Evolutionary conservation across 192 early-diverging fungal species (phyloP).

Genomic region (Chytriomyces confervae): DNA sequence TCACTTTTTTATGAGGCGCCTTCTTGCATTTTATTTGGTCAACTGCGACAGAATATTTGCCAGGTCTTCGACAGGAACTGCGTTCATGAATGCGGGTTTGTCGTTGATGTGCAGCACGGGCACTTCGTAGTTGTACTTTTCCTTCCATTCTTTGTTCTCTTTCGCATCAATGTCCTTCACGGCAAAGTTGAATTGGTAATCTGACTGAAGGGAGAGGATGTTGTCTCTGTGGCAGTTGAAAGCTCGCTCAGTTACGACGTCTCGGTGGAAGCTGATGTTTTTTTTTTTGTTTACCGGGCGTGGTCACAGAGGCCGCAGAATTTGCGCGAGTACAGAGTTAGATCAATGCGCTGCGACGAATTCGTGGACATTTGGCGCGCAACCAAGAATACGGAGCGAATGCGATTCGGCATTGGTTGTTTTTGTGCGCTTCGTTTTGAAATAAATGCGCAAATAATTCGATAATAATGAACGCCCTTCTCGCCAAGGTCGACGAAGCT

Average conservation of each 20-base stretch:
- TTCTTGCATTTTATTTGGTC: conserved; percentile 6
- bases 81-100: conserved; percentile 39
- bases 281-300: conserved; percentile 36
- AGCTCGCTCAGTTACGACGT: neutral
- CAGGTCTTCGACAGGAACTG: conserved; percentile 11
- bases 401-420: no score
- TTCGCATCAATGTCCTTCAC: conserved; percentile 51
- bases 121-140: conserved; percentile 55
- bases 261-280: neutral
- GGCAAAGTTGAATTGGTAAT: conserved; percentile 34
- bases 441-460: no score
- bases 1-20: no score
- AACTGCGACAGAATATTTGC: neutral
- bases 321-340: conserved; percentile 46
- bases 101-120: conserved; percentile 54
- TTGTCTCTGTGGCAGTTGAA: conserved; percentile 19
- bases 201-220: neutral
- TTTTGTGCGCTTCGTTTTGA: no score
- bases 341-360: neutral
- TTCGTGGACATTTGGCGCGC: no score
- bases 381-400: no score
- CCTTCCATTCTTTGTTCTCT: conserved; percentile 44
- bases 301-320: conserved; percentile 59
- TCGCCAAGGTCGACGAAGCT: no score
- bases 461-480: no score